These are phyloP conservation scores for Arabidopsis hybrid DNA, from an alignment of 441 rosid species.

Conservation along the genomic window DNA sequence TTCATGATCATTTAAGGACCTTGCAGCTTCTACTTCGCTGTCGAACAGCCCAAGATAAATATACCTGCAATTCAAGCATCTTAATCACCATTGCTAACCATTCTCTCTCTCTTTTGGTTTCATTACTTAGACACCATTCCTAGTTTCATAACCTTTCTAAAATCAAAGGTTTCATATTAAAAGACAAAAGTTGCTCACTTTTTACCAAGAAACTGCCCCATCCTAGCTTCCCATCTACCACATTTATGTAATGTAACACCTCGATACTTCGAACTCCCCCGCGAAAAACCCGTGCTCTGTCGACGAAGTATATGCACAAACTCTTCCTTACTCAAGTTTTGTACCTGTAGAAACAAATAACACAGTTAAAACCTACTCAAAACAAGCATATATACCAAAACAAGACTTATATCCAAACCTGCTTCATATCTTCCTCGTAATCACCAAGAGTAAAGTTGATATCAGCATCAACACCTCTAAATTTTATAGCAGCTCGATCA, in stretches of 20 bases:
- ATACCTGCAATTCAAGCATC: constrained; percentile 82
- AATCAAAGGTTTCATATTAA: constrained; percentile 17
- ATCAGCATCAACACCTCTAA: constrained; percentile 92
- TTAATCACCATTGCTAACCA: constrained; percentile 42
- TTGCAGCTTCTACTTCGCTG: constrained; percentile 94
- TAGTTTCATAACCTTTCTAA: constrained; percentile 38
- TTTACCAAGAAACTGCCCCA: constrained; percentile 96
- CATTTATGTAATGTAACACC: constrained; percentile 93
- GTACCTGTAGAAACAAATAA: constrained; percentile 53
- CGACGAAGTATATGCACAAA: constrained; percentile 93
- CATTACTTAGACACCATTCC: constrained; percentile 48
- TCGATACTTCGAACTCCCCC: constrained; percentile 89
- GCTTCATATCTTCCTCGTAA: constrained; percentile 84
- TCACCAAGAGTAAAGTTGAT: constrained; percentile 80
- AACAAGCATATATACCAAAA: not conserved
- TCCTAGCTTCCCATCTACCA: constrained; percentile 98
- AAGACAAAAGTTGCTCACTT: constrained; percentile 64
- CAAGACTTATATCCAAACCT: constrained; percentile 52
- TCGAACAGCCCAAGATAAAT: constrained; percentile 78
- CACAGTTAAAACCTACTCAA: not conserved
- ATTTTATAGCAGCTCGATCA: constrained; percentile 94
- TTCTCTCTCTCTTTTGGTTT: not conserved
- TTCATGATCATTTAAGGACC: constrained; percentile 80
- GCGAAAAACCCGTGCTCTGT: constrained; percentile 88
- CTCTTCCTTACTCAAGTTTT: constrained; percentile 78